Evolutionary conservation across 2,329 filamentous ascomycete genomes (phyloP).

Genomic region (Cladosporium sphaerospermum): DNA sequence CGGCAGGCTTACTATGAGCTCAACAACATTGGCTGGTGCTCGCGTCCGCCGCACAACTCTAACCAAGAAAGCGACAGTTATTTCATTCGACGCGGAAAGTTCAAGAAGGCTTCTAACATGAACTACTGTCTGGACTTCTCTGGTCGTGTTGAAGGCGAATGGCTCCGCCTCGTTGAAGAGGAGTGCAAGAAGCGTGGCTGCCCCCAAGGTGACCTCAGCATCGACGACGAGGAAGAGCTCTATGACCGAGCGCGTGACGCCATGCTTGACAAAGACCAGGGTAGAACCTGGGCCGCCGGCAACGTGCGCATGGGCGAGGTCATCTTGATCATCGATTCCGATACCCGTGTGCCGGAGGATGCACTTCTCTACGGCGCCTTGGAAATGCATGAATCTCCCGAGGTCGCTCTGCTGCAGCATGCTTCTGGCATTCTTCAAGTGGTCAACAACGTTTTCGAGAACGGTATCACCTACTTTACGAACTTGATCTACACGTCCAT

Average conservation of each 20-base stretch:
- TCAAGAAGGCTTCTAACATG: constrained; percentile 50
- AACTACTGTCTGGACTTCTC: constrained; percentile 12
- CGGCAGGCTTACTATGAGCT: constrained; percentile 45
- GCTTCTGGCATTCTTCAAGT: constrained; percentile 73
- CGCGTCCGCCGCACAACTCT: constrained; percentile 46
- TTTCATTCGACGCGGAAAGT: constrained; percentile 55
- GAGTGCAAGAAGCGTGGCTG: constrained; percentile 7
- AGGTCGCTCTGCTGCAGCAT: constrained; percentile 67
- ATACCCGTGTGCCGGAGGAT: constrained; percentile 62
- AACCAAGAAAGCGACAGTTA: constrained; percentile 24
- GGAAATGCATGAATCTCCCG: constrained; percentile 64
- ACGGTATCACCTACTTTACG: constrained; percentile 72
- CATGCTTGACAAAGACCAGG: constrained; percentile 14
- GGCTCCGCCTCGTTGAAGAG: constrained; percentile 4
- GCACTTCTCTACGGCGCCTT: constrained; percentile 63
- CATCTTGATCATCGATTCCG: constrained; percentile 63
- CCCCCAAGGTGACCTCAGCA: constrained; percentile 5
- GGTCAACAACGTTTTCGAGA: constrained; percentile 65
- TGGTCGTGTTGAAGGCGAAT: constrained; percentile 9
- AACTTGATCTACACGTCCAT: constrained; percentile 72
- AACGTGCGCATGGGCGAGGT: constrained; percentile 58
- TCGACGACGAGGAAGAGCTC: constrained; percentile 9
- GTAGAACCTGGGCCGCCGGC: constrained; percentile 55
- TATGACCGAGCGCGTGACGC: constrained; percentile 11
- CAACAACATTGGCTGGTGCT: constrained; percentile 46